Base-by-base conservation (phyloP, 2,329 filamentous ascomycete genomes). In the Cercospora canescens region DNA sequence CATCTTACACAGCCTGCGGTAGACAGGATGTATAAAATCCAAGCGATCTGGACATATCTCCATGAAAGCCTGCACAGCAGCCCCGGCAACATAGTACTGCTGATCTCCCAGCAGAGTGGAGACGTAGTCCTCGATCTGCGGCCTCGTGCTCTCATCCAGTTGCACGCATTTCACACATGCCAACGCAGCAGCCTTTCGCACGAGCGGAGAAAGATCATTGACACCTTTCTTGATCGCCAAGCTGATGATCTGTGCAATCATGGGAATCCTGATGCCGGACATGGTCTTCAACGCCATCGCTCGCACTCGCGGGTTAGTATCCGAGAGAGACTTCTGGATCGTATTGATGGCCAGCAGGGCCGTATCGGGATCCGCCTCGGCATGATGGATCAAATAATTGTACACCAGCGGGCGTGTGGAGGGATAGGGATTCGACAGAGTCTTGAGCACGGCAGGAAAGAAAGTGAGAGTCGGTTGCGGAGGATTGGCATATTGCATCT, bases 321-420 rank as follows among this genome's bases (percentile, higher is more conserved):
- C 95, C 26, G 93, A 96, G 65, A 99, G 87, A 9, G 94, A 97
- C 80, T 97, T 98, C 77, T 99, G 95, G 73, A 99, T 98, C 6
- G 95, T 96, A 81, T 99, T 99, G 86, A 99, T 97, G 66, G 94
- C 97, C 52, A 99, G 86, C 39, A 99, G 86, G 21, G 95, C 94
- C 54, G 97, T 91, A 80, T 99, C 95, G 65, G 94, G 95, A 76
- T 98, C 95, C 70, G 93, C 89, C 78, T 98, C 95, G 78, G 95
- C 95, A 85, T 99, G 94, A 77, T 96, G 92, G 67, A 98, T 90
- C 68, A 99, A 89, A 81, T 97, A 99, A 77, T 97, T 96, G 83
- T 99, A 99, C 69, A 99, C 95, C 63, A 99, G 88, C 80, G 98
- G 98, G 81, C 97, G 96, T 79, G 98, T 94, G 76, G 96, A 93